Percentiles rank a stretch among this genome's conserved stretches.
Evolutionary conservation across 352 stramenopile genomes (phyloP).

Genomic region (Phytopythium aichiense): DNA sequence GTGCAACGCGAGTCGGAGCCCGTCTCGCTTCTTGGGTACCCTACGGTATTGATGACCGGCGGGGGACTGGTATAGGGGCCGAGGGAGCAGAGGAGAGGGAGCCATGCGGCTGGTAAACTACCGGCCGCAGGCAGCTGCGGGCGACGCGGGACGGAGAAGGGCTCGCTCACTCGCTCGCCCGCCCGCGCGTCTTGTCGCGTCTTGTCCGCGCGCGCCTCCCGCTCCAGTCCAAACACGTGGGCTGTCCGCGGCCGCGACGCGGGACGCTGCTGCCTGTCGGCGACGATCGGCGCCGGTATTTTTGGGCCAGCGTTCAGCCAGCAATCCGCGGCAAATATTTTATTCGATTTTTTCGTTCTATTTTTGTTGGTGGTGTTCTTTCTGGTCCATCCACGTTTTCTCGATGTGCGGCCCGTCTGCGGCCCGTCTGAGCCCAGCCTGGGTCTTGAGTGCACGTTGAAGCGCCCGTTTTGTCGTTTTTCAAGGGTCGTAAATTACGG

Average conservation of each 20-base stretch:
- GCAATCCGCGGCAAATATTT: conserved; percentile 8
- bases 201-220: background rate
- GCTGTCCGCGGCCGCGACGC: background rate
- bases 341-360: conserved; percentile 2
- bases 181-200: background rate
- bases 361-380: background rate
- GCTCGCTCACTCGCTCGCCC: too few relatives aligned
- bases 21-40: background rate
- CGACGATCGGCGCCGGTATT: background rate
- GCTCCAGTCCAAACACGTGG: too few relatives aligned
- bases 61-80: conserved; percentile 4
- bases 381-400: background rate
- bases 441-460: background rate
- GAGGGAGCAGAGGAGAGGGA: background rate
- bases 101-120: conserved; percentile 10
- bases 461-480: background rate
- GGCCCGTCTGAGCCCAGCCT: too few relatives aligned
- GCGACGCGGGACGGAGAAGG: too few relatives aligned
- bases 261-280: too few relatives aligned
- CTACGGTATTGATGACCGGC: background rate
- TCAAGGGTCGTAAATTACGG: background rate
- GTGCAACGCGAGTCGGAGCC: background rate
- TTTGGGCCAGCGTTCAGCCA: background rate
- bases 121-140: background rate
- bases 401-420: background rate